Evolutionary conservation across 192 early-diverging fungal species (phyloP), one percentile per base, ranked within the genome.

Genomic region (Umbelopsis isabellina): DNA sequence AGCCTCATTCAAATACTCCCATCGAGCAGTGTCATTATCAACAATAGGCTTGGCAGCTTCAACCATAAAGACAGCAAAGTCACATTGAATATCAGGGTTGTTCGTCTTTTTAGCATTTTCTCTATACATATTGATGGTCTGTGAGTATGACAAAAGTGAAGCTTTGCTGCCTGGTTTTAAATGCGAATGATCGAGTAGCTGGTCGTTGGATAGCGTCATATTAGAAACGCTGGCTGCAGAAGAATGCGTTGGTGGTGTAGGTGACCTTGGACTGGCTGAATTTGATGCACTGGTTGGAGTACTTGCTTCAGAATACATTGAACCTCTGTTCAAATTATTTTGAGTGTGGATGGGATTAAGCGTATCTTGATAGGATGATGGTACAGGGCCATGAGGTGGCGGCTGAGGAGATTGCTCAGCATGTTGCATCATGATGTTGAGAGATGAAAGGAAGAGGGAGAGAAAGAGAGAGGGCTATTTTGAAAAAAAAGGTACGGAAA

Each of bases 21-120:
- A 72, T 49, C 72, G 67, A 61, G 79, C 72, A 13, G 71, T 65
- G 25, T 77, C 75, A 20, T 83, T 79, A 4, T 73, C 72, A n/a
- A 80, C 80, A 61, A 80, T 51, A 2, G 80, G 51, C 15, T 81
- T 80, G 44, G 82, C 81, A 53, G 82, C 82, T 46, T 88, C 85
- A 9, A 88, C 76, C 71, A 86, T 80, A 33, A 86, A 90, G 11
- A 83, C 86, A 3, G 87, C 90, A 84, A 90, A 90, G 55, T 89
- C 85, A 55, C 86, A 85, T 74, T 87, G 85, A 23, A 90, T 78
- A 18, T 83, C 81, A 1, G 80, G 72, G 48, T 88, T 83, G 20
- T 82, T 84, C 6, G 86, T 85, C 66, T 87, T 87, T 77, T 89
- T 85, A 30, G 86, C 90, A 65, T 90, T 89, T 52, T 82, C 79